phyloP scores from a whole-genome alignment of 805 yeast genomes.

The Saturnispora saitoi region DNA sequence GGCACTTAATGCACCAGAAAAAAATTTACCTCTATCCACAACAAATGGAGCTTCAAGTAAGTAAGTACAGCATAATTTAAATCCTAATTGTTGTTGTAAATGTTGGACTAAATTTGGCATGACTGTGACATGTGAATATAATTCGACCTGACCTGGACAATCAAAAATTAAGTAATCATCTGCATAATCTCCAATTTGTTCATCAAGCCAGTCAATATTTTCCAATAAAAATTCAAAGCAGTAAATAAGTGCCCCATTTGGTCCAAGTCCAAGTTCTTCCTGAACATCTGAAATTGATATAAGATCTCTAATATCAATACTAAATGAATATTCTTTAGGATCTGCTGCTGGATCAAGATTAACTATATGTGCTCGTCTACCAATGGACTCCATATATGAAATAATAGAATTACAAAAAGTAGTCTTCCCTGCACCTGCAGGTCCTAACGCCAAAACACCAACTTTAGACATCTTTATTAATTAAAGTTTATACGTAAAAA shows the following conservation, averaged over 20 bases:
- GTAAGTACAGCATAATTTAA: constrained; percentile 87
- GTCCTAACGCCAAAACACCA: constrained; percentile 89
- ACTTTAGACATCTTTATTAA: constrained; percentile 69
- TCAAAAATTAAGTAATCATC: constrained; percentile 93
- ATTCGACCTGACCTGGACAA: constrained; percentile 95
- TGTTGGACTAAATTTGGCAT: constrained; percentile 85
- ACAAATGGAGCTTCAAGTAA: constrained; percentile 91
- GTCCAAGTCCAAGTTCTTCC: constrained; percentile 91
- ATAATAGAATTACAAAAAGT: constrained; percentile 88
- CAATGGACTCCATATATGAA: constrained; percentile 79
- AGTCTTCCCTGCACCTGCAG: constrained; percentile 95
- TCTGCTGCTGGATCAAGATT: constrained; percentile 97
- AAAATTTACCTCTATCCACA: constrained; percentile 82
- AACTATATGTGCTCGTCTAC: constrained; percentile 90
- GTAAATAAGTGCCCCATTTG: constrained; percentile 88
- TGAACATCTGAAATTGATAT: constrained; percentile 88
- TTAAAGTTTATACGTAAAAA: neutral
- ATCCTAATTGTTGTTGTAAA: constrained; percentile 67
- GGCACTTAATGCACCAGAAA: constrained; percentile 91
- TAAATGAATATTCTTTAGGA: constrained; percentile 82
- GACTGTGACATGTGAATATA: constrained; percentile 90
- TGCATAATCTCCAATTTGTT: constrained; percentile 90
- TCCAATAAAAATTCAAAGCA: constrained; percentile 88
- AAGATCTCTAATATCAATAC: constrained; percentile 85
- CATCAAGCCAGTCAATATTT: constrained; percentile 95